Conservation (phyloP, 2,329 filamentous ascomycete species). For the Penicillium rolfsii region DNA sequence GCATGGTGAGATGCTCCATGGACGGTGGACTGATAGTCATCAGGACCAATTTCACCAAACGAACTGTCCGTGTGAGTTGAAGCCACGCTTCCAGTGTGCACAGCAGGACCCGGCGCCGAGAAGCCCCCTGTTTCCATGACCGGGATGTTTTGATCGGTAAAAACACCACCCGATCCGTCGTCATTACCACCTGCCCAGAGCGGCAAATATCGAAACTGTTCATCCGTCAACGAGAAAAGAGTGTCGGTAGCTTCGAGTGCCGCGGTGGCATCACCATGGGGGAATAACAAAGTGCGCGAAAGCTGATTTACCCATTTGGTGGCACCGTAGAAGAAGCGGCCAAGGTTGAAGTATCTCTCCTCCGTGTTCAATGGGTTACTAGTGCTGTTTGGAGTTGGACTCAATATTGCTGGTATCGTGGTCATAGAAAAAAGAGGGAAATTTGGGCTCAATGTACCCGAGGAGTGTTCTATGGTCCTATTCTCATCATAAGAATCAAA, state of each 20-base stretch:
- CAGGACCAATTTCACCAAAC: constrained; percentile 30
- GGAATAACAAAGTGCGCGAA: constrained; percentile 23
- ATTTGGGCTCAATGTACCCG: background rate
- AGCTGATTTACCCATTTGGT: constrained; percentile 22
- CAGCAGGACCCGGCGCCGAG: constrained; percentile 39
- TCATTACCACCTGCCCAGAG: constrained; percentile 66
- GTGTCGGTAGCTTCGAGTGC: constrained; percentile 39
- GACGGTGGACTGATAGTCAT: constrained; percentile 38
- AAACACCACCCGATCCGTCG: constrained; percentile 56
- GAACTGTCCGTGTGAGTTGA: constrained; percentile 27
- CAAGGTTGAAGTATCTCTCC: constrained; percentile 21
- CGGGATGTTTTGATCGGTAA: constrained; percentile 43
- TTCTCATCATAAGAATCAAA: background rate
- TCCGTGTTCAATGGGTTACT: background rate
- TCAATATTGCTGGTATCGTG: background rate
- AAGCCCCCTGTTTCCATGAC: constrained; percentile 41
- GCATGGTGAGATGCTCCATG: constrained; percentile 42
- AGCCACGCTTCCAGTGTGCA: constrained; percentile 36
- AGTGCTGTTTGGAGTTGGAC: background rate
- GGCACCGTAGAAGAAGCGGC: constrained; percentile 26
- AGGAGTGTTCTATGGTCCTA: background rate
- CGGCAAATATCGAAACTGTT: constrained; percentile 66
- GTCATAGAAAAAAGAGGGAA: background rate
- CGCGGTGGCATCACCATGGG: constrained; percentile 12
- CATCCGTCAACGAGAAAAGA: constrained; percentile 57